Evolutionary conservation across 2,329 filamentous ascomycete genomes (phyloP), one percentile per base, ranked within the genome.

Genomic region (Stagonosporopsis chrysanthemi): DNA sequence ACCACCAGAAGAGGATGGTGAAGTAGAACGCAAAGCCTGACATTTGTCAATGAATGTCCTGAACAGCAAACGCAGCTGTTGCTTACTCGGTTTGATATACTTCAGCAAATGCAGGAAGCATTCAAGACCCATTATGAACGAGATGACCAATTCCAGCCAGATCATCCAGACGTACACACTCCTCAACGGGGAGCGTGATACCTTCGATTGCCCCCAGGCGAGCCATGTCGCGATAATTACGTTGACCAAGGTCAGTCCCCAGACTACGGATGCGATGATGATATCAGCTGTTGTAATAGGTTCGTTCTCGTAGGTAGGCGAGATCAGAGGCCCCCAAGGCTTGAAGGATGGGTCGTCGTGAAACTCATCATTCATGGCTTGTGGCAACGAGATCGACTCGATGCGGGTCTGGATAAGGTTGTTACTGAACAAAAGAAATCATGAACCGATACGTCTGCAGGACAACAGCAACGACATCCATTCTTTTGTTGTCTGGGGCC

Each of bases 81-180:
- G 19, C 67, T 53, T 65, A 71, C 75, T 77, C 7, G 74, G 73
- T 44, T 54, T 68, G 24, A 77, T 72, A 6, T 58, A 33, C 41
- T 75, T 74, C 45, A 71, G 23, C 3, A 78, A 44, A 58, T 75
- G 73, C 44, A 77, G 26, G 53, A 62, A 78, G 57, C 72, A 72
- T 42, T 82, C 73, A 23, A 80, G 57, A 6, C 73, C 76, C 68
- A 83, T 82, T 8, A 72, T 60, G 11, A 80, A 68, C 11, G 77
- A 81, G 3, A 78, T 77, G 1, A 73, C 2, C 3, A 82, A 72
- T 62, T 83, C 81, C 26, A 77, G 48, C 81, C 81, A 83, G 51
- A 83, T 77, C 77, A 83, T 78, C 72, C 77, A 79, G 0, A 83
- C 72, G 56, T 82, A 82, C 1, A 75, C 68, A 58, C 79, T 81